These are phyloP conservation scores for Parmelia sp. DNA, from an alignment of 495 filamentous ascomycete genomes.

Conservation along the genomic window DNA sequence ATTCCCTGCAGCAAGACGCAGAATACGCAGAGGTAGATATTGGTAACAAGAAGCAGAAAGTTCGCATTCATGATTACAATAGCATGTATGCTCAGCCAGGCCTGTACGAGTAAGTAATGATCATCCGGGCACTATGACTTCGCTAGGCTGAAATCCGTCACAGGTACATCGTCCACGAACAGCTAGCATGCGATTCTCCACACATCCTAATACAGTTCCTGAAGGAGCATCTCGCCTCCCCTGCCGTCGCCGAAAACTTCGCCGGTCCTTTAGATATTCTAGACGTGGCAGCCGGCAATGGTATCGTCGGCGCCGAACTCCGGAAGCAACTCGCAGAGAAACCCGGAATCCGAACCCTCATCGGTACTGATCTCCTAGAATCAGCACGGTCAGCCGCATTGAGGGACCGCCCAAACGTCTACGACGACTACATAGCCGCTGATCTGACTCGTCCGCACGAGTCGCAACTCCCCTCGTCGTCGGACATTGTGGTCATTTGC, in stretches of 20 bases:
- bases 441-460: not conserved
- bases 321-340: not conserved
- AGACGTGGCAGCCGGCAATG: not conserved
- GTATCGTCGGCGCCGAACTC: not conserved
- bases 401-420: not conserved
- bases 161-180: not conserved
- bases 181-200: not conserved
- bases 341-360: not conserved
- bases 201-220: not conserved
- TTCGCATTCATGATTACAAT: not conserved
- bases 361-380: not conserved
- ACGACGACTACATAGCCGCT: not conserved
- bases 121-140: not conserved
- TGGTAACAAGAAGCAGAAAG: not conserved
- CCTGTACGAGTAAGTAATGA: not conserved
- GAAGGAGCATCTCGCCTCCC: not conserved
- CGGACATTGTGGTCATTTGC: not conserved
- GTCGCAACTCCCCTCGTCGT: not conserved
- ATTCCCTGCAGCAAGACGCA: not conserved
- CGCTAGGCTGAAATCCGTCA: not conserved
- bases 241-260: not conserved
- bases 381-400: not conserved
- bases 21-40: not conserved
- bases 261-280: not conserved
- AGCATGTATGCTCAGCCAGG: not conserved